These are phyloP conservation scores for Trifolium subterraneum DNA, from an alignment of 306 rosid genomes.

Conservation along the genomic window DNA sequence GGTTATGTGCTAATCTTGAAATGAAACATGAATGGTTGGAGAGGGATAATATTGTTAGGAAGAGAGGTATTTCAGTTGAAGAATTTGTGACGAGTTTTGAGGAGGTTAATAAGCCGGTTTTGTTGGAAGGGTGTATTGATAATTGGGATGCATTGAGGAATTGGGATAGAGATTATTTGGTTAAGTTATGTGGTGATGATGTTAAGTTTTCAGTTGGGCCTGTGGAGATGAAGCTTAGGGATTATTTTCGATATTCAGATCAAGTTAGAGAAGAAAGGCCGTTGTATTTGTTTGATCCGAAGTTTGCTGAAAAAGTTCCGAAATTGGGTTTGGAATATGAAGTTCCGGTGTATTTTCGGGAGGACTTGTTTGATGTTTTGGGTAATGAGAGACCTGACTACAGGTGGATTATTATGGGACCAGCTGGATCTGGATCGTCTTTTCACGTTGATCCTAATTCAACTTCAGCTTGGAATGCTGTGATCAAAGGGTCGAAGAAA, in stretches of 20 bases:
- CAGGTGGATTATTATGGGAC: conserved; percentile 91
- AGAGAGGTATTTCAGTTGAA: conserved; percentile 78
- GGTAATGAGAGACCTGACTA: conserved; percentile 83
- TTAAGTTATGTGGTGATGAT: conserved; percentile 69
- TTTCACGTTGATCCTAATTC: conserved; percentile 97
- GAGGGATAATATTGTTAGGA: conserved; percentile 74
- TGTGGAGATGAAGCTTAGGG: conserved; percentile 77
- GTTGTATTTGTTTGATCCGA: conserved; percentile 83
- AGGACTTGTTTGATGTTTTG: conserved; percentile 83
- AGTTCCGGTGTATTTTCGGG: conserved; percentile 73
- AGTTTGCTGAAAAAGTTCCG: conserved; percentile 82
- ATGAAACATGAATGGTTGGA: conserved; percentile 90
- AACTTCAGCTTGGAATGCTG: conserved; percentile 97
- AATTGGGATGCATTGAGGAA: conserved; percentile 77
- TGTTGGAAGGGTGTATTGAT: conserved; percentile 88
- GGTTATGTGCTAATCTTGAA: conserved; percentile 98
- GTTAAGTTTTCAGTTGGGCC: conserved; percentile 80
- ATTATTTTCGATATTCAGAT: conserved; percentile 76
- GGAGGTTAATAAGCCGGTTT: conserved; percentile 80
- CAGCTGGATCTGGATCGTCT: conserved; percentile 89
- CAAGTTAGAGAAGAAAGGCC: conserved; percentile 88
- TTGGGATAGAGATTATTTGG: conserved; percentile 88
- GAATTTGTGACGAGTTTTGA: conserved; percentile 74
- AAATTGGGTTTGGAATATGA: conserved; percentile 74
- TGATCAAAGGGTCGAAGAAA: conserved; percentile 91